Conservation (phyloP, 106 monocot species). For the Dendrobium catenatum region DNA sequence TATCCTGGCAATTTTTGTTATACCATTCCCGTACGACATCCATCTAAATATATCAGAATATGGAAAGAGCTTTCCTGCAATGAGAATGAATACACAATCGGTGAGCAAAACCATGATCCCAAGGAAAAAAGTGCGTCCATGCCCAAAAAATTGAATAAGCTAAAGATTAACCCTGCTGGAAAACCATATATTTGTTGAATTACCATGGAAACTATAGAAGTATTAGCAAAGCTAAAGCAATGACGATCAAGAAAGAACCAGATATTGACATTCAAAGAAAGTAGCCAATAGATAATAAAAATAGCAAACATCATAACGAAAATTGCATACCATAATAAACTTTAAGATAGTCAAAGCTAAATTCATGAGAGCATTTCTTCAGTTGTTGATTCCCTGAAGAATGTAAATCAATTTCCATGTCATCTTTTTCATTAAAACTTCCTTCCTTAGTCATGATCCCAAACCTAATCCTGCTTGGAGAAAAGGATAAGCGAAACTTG, state of each 20-base stretch:
- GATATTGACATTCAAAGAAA: background rate
- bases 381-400: conserved; percentile 3
- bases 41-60: conserved; percentile 79
- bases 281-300: background rate
- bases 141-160: background rate
- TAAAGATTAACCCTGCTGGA: background rate
- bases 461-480: background rate
- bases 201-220: background rate
- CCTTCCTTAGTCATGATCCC: conserved; percentile 11
- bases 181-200: background rate
- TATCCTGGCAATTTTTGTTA: background rate
- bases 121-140: background rate
- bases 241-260: background rate
- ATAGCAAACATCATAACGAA: background rate
- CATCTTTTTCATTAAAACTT: conserved; percentile 16
- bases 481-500: background rate
- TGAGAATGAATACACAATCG: background rate
- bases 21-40: conserved; percentile 98
- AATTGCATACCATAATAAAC: conserved; percentile 63
- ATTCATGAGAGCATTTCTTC: conserved; percentile 13
- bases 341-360: conserved; percentile 53
- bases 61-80: conserved; percentile 93
- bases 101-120: background rate
- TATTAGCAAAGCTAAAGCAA: background rate
- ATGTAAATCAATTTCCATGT: conserved; percentile 58